Evolutionary conservation across 768 basidiomycete genomes (phyloP), one percentile per base, ranked within the genome.

Genomic region (Glaciozyma antarctica): DNA sequence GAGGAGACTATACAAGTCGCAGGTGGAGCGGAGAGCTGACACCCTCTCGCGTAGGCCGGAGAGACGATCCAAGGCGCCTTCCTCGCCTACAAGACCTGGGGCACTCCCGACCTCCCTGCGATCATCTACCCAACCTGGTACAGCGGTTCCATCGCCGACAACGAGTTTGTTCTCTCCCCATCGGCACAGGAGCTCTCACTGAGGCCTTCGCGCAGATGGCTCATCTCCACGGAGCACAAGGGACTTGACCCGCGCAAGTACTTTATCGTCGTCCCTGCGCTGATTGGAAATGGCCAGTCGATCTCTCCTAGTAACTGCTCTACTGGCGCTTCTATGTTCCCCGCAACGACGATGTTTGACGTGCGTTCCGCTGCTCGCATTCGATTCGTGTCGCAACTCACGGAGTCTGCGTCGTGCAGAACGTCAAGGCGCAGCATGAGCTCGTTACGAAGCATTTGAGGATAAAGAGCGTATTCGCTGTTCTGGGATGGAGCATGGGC

Each of bases 91-190:
- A 51, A 32, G 19, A 61, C 60, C 2, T 61, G n/a, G 19, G 60
- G 60, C n/a, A 5, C 15, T 8, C 49, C 60, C 8, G 22, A 16
- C 3, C 30, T 38, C 17, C 60, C 60, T 24, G 48, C 49, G 17
- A 54, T 61, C 49, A 3, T 51, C 8, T 61, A 61, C 43, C 60
- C 60, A 2, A 53, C 60, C 32, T 61, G 60, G 60, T 61, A 16
- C 48, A 16, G 17, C 24, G 30, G 49, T 22, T 26, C 48, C 13
- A 60, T 51, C 60, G 24, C 30, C 1, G 60, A 60, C 47, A 60
- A 60, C 45, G 58, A 60, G 58, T 41, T 13, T 2, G 13, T 41
- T 48, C 47, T 48, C 6, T 48, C 47, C 19, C 22, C 45, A 3
- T 48, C 47, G 21, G 7, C 47, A 5, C 22, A 8, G 21, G 2